phyloP scores from a whole-genome alignment of 352 stramenopile species.

The Pythium folliculosum region DNA sequence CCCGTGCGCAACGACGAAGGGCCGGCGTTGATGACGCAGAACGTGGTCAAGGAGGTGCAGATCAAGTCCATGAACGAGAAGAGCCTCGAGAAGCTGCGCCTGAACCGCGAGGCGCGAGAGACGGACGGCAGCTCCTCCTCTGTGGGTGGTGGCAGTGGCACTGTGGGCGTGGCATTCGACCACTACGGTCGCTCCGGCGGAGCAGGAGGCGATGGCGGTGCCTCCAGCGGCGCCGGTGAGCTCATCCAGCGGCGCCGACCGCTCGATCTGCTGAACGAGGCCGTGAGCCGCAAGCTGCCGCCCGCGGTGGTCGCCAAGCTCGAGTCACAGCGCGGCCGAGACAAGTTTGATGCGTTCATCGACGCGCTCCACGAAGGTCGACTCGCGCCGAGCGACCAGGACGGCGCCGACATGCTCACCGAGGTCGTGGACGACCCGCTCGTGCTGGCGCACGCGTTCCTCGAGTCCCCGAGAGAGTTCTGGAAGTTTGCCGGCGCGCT shows the following conservation, averaged over 20 bases:
- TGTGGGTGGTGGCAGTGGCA: neutral
- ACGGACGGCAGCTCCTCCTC: constrained; percentile 36
- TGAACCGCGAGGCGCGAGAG: constrained; percentile 63
- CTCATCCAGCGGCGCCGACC: constrained; percentile 56
- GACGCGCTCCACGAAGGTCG: constrained; percentile 46
- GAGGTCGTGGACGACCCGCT: constrained; percentile 50
- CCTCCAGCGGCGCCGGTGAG: constrained; percentile 25
- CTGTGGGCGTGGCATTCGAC: constrained; percentile 35
- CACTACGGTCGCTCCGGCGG: constrained; percentile 16
- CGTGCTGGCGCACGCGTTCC: constrained; percentile 56
- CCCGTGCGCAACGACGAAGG: constrained; percentile 71
- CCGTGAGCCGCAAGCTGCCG: constrained; percentile 40
- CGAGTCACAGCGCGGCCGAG: constrained; percentile 43
- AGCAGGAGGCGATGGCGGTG: constrained; percentile 27
- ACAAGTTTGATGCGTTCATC: constrained; percentile 76
- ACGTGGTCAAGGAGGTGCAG: constrained; percentile 88
- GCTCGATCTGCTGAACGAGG: constrained; percentile 68
- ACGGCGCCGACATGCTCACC: constrained; percentile 39
- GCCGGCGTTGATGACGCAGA: constrained; percentile 57
- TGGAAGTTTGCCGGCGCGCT: constrained; percentile 71
- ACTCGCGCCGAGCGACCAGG: constrained; percentile 34
- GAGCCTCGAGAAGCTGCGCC: constrained; percentile 81
- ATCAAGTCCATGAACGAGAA: constrained; percentile 89
- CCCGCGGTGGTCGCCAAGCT: constrained; percentile 29
- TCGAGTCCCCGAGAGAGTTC: constrained; percentile 83